Base-by-base conservation (phyloP, 2,329 filamentous ascomycete species). In the Chaetomium sp. region DNA sequence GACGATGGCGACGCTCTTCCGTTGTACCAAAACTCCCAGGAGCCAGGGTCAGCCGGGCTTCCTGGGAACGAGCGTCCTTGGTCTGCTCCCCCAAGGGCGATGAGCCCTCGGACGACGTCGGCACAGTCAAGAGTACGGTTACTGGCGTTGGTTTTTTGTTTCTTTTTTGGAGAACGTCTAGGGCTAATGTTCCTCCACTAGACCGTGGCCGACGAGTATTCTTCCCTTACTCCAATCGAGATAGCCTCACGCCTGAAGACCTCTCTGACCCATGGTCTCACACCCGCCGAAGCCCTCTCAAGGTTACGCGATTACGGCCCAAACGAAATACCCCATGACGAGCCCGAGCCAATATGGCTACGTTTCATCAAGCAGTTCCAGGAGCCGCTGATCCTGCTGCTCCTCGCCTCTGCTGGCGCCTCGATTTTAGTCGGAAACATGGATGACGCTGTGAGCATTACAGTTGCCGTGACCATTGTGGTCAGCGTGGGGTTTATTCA, bases 331-430 rank as follows among this genome's bases (percentile, higher is more conserved):
- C 90, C 94, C 5, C 90, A 95, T 70, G 91, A 97, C 57, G 86
- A 90, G 53, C 90, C 92, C 1, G 94, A 99, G 71, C 91, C 94
- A 8, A 75, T 99, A 56, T 99, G 94, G 91, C 74, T 96, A 53
- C 88, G 94, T 57, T 99, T 99, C 66, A 70, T 96, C 58, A 95
- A 95, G 72, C 94, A 99, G 68, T 99, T 99, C 70, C 91, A 95
- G 68, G 94, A 99, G 69, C 92, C 94, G 0, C 76, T 99, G 54
- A 99, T 99, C 60, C 73, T 97, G 27, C 80, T 99, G n/a, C 80
- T 99, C 12, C 81, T 99, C 27, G 88, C 84, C 6, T 97, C 94
- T 3, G 92, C 94, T 0, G 86, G 81, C 14, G 87, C 95, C 41
- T 97, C 92, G 0, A 82, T 97, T 49, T 72, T 97, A 44, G 87